These are phyloP conservation scores for Breviolum minutum DNA, from an alignment of 73 alveolate species.

Conservation along the genomic window DNA sequence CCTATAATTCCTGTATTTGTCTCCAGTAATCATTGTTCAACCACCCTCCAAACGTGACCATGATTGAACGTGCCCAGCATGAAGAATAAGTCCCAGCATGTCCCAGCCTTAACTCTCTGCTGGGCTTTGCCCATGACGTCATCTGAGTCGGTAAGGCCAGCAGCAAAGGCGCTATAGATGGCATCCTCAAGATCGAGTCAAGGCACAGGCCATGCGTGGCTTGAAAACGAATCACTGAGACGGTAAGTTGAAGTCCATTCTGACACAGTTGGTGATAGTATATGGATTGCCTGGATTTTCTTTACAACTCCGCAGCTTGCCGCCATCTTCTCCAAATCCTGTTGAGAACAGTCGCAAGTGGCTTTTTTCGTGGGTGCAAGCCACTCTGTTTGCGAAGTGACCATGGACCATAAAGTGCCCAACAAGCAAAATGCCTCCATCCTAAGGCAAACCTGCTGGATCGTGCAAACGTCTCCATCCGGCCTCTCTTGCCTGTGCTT, in stretches of 20 bases:
- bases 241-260: background rate
- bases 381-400: too few relatives aligned
- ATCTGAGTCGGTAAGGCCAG: conserved; percentile 28
- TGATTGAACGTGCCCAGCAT: too few relatives aligned
- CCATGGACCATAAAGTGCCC: background rate
- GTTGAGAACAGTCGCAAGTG: too few relatives aligned
- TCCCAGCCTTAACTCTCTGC: conserved; percentile 58
- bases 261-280: background rate
- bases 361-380: too few relatives aligned
- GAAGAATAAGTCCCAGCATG: too few relatives aligned
- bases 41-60: too few relatives aligned
- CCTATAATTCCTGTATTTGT: too few relatives aligned
- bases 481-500: conserved; percentile 66
- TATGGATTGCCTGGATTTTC: conserved; percentile 11
- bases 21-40: too few relatives aligned
- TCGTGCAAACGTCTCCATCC: background rate
- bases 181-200: conserved; percentile 13
- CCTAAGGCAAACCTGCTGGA: background rate
- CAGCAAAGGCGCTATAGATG: conserved; percentile 13
- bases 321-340: conserved; percentile 78
- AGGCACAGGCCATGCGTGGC: background rate
- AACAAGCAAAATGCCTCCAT: background rate
- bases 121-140: conserved; percentile 56
- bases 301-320: conserved; percentile 24
- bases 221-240: background rate